These are phyloP conservation scores for Solanum phureja DNA, from an alignment of 257 asterid species.

Conservation along the genomic window DNA sequence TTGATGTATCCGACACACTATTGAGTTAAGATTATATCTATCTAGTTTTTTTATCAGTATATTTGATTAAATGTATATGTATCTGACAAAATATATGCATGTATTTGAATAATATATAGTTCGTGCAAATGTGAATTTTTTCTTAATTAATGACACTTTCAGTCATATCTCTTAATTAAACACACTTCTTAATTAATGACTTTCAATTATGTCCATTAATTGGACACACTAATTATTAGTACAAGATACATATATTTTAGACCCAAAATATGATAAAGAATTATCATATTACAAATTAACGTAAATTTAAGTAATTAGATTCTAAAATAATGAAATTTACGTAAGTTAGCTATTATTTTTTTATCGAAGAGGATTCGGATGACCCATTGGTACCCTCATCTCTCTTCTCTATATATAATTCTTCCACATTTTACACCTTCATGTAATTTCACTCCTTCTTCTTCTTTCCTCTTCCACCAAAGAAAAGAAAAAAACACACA, in stretches of 20 bases:
- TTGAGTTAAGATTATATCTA: too few species aligned
- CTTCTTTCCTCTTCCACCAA: not conserved
- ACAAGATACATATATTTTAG: not conserved
- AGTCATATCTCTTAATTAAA: too few species aligned
- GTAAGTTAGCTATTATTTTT: too few species aligned
- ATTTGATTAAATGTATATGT: too few species aligned
- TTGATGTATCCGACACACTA: not conserved
- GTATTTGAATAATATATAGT: too few species aligned
- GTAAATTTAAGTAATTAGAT: too few species aligned
- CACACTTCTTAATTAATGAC: not conserved
- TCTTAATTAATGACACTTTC: not conserved
- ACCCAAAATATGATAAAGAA: too few species aligned
- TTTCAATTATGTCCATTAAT: too few species aligned
- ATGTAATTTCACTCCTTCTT: conserved; percentile 6
- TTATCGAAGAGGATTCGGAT: not conserved
- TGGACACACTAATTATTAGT: not conserved
- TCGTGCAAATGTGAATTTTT: too few species aligned
- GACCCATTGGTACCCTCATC: not conserved
- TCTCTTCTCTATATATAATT: conserved; percentile 7
- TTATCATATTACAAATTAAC: too few species aligned
- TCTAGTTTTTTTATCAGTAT: too few species aligned
- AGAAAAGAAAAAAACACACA: not conserved
- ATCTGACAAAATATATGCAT: not conserved
- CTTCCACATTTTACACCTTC: not conserved
- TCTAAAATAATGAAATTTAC: too few species aligned